Evolutionary conservation across 768 basidiomycete species (phyloP).

Genomic region (Lenzites betulinus): DNA sequence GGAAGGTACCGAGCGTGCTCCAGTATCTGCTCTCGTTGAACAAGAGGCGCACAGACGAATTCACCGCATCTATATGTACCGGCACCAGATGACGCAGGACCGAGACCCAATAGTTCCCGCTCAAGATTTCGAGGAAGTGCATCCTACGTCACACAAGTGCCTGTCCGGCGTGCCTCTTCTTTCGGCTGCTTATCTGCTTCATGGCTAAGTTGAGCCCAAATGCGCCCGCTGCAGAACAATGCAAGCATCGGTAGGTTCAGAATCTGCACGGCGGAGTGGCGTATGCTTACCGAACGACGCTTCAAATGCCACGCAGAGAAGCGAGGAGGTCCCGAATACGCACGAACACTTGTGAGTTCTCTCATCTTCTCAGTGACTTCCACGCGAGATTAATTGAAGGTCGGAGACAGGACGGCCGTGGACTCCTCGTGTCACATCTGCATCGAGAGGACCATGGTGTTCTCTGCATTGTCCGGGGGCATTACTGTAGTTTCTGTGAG

Average conservation of each 20-base stretch:
- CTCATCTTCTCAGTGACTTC: no score
- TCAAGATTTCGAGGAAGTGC: conserved; percentile 28
- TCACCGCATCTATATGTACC: no score
- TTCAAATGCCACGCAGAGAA: neutral
- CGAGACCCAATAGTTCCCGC: conserved; percentile 35
- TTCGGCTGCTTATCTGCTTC: conserved; percentile 31
- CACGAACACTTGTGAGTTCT: neutral
- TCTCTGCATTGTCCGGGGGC: conserved; percentile 70
- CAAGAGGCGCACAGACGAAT: no score
- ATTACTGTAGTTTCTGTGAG: conserved; percentile 75
- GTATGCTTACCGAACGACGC: neutral
- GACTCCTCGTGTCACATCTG: conserved; percentile 68
- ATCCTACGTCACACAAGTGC: conserved; percentile 28
- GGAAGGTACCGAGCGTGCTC: no score
- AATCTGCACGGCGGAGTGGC: conserved; percentile 44
- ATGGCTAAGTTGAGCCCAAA: conserved; percentile 67
- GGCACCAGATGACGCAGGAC: neutral
- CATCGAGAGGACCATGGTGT: conserved; percentile 67
- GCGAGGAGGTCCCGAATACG: neutral
- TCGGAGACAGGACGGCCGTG: conserved; percentile 15
- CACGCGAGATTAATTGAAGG: no score
- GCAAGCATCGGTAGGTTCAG: conserved; percentile 57
- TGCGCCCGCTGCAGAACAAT: conserved; percentile 76
- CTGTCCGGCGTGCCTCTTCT: neutral
- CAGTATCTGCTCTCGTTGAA: no score